These are phyloP conservation scores for Xylariaceae sp. DNA, from an alignment of 2,329 filamentous ascomycete genomes.

Conservation along the genomic window DNA sequence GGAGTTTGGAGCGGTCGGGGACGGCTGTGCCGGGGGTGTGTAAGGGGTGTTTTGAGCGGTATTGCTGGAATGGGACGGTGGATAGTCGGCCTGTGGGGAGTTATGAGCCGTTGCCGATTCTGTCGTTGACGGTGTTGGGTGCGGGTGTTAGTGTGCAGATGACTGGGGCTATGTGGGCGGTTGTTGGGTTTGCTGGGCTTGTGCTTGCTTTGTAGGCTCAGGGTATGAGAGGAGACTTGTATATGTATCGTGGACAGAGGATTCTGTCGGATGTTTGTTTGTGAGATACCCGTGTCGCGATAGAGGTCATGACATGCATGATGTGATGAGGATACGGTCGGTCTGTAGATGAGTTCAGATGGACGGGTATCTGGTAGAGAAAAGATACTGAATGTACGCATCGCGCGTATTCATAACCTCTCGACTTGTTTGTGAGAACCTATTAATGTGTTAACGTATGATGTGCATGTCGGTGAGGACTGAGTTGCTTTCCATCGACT, in stretches of 20 bases:
- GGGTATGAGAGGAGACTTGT: not conserved
- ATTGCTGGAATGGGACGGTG: constrained; percentile 88
- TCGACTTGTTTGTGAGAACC: too few relatives aligned
- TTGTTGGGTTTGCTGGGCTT: constrained; percentile 2
- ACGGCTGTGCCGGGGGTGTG: constrained; percentile 67
- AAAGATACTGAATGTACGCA: too few relatives aligned
- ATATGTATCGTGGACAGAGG: not conserved
- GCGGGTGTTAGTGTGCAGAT: constrained; percentile 3
- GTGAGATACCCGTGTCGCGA: not conserved
- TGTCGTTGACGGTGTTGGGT: constrained; percentile 5
- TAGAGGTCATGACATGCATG: too few relatives aligned
- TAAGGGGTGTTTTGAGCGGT: constrained; percentile 66
- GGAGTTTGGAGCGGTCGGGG: constrained; percentile 67
- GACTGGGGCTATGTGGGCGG: constrained; percentile 2
- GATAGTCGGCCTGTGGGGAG: constrained; percentile 28
- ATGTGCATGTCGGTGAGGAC: too few relatives aligned
- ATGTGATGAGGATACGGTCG: too few relatives aligned
- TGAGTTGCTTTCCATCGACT: too few relatives aligned
- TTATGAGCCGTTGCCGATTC: constrained; percentile 38
- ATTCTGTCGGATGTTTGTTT: not conserved
- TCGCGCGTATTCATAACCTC: too few relatives aligned
- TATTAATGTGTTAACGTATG: too few relatives aligned
- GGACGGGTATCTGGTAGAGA: too few relatives aligned
- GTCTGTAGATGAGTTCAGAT: too few relatives aligned
- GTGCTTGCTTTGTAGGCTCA: constrained; percentile 6